These are phyloP conservation scores for Solanum corneliomulleri DNA, from an alignment of 257 asterid genomes.

Conservation along the genomic window DNA sequence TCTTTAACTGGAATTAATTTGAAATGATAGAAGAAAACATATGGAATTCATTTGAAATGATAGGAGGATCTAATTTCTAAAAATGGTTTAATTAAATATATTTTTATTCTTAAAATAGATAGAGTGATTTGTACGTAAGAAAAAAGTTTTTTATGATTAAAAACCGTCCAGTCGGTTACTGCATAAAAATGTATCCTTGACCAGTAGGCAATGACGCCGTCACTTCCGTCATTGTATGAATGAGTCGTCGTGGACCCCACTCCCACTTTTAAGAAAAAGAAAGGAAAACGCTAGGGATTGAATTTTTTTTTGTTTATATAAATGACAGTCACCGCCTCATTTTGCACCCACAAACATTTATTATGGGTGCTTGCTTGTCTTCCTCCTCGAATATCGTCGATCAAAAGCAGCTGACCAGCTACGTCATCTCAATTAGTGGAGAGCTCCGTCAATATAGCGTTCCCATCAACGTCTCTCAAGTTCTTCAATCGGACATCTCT, in stretches of 20 bases:
- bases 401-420: conserved; percentile 2
- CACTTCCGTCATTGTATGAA: neutral
- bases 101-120: too few relatives aligned
- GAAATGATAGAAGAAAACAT: too few relatives aligned
- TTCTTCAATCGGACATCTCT: conserved; percentile 16
- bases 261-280: neutral
- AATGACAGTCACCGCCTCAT: neutral
- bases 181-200: neutral
- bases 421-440: conserved; percentile 34
- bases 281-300: neutral
- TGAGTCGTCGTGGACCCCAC: neutral
- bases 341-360: neutral
- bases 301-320: neutral
- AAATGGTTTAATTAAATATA: too few relatives aligned
- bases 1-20: too few relatives aligned
- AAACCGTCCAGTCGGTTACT: neutral
- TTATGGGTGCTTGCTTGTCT: conserved; percentile 44
- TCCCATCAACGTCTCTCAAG: conserved; percentile 31
- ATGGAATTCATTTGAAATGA: too few relatives aligned
- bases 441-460: conserved; percentile 29
- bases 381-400: conserved; percentile 14
- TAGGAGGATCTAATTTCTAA: too few relatives aligned
- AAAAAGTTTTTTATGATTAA: too few relatives aligned
- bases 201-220: neutral
- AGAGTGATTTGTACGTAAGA: too few relatives aligned